Base-by-base conservation (phyloP, 2,329 filamentous ascomycete species). In the Cryphonectria naterciae region DNA sequence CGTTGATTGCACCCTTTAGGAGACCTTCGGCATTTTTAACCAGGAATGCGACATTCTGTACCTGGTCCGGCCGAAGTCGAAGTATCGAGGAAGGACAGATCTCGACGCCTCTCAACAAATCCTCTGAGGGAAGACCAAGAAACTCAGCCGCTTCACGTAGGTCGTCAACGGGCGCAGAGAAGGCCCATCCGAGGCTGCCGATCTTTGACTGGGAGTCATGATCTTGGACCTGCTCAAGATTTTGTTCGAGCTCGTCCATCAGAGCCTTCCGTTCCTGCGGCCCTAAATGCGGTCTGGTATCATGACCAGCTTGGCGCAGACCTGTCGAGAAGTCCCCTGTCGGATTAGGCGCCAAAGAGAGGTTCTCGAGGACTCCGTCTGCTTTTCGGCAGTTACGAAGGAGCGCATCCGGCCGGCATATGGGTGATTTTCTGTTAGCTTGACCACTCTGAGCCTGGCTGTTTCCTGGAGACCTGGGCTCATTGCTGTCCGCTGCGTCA, bases 11-110 rank as follows among this genome's bases (percentile, higher is more conserved):
- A 3, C 69, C 65, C 15, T 58, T 56, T 1, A 54, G 10, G 1
- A 61, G 58, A 5, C 65, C 52, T 19, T 68, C 60, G 4, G 58
- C 69, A 17, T 52, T 65, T n/a, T 68, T 65, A 2, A 68, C 69
- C 61, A 70, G 52, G n/a, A 61, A 65, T 1, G 69, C 69, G 4
- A 68, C 5, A 22, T 68, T 68, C 22, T 68, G 69, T 0, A 70
- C n/a, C 17, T 70, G 69, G 15, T 70, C 69, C 6, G 39, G 46
- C n/a, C 69, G 43, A 17, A 70, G 69, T 15, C 5, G 25, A 11
- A 68, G 41, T 22, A 15, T 2, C 15, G 69, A 68, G 2, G 32
- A 4, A 22, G 60, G 17, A n/a, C 35, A 62, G 1, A 70, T 61
- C 8, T 19, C n/a, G 28, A 70, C 19, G 2, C 41, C 61, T 5